Conservation (phyloP, 2,329 filamentous ascomycete species). For the Neonectria punicea region DNA sequence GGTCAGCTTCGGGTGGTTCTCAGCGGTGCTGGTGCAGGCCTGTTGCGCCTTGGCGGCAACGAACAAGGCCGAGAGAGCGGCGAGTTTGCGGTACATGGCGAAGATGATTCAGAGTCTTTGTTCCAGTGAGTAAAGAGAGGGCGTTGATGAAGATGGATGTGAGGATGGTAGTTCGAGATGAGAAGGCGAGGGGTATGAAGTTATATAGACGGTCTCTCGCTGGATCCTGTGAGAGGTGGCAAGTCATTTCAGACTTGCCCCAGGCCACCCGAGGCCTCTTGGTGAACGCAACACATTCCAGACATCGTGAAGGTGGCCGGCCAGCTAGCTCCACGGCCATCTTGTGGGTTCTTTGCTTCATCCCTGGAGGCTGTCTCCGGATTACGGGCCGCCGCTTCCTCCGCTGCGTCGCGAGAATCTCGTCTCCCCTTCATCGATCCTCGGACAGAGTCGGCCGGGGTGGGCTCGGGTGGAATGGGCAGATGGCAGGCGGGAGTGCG, state of each 20-base stretch:
- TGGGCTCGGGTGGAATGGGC: slow-evolving; percentile 1
- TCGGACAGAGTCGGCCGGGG: neutral
- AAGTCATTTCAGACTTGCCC: neutral
- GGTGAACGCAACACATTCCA: neutral
- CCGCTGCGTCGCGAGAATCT: neutral
- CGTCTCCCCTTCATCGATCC: neutral
- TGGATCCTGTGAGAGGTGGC: neutral
- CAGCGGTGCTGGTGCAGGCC: slow-evolving; percentile 58
- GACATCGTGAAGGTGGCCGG: neutral
- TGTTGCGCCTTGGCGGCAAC: slow-evolving; percentile 56
- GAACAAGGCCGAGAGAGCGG: slow-evolving; percentile 43
- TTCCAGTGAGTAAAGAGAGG: slow-evolving; percentile 15
- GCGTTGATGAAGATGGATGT: slow-evolving; percentile 1
- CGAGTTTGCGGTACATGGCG: slow-evolving; percentile 45
- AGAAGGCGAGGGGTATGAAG: neutral
- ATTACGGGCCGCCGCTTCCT: slow-evolving; percentile 19
- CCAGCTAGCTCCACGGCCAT: neutral
- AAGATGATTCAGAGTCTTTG: slow-evolving; percentile 20
- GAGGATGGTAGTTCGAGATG: neutral
- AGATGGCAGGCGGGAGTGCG: neutral
- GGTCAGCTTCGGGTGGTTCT: slow-evolving; percentile 63
- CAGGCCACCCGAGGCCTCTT: neutral
- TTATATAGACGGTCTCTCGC: slow-evolving; percentile 17
- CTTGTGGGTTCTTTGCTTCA: neutral
- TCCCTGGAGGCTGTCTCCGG: slow-evolving; percentile 17